Evolutionary conservation across 2,329 filamentous ascomycete genomes (phyloP).

Genomic region (Dothistroma pini): DNA sequence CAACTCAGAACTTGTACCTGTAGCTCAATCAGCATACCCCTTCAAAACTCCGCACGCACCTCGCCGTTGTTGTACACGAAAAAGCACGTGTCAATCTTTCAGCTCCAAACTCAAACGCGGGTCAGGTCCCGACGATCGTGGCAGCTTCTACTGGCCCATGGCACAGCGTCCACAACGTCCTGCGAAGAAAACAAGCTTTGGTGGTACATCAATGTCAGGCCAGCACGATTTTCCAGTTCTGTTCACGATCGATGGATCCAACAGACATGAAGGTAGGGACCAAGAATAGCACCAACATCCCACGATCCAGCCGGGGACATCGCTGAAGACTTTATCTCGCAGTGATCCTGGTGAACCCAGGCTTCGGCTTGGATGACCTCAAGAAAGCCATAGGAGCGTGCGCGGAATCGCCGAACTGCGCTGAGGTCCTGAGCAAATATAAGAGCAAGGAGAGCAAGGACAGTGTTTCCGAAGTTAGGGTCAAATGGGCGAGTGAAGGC

Average conservation of each 20-base stretch:
- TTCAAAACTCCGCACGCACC: no score
- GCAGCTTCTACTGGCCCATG: background rate
- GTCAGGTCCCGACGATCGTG: background rate
- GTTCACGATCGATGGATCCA: slow-evolving; percentile 36
- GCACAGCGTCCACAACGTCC: background rate
- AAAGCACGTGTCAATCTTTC: background rate
- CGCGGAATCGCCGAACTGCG: slow-evolving; percentile 34
- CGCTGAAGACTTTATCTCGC: slow-evolving; percentile 7
- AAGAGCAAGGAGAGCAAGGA: slow-evolving; percentile 31
- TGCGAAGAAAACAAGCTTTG: background rate
- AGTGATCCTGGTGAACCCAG: slow-evolving; percentile 30
- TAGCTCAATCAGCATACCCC: no score
- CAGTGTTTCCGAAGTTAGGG: slow-evolving; percentile 32
- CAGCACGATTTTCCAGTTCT: slow-evolving; percentile 31
- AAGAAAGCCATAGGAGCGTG: slow-evolving; percentile 5
- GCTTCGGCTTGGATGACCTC: slow-evolving; percentile 25
- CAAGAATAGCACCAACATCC: background rate
- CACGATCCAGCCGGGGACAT: background rate
- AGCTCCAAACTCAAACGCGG: background rate
- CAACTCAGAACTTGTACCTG: no score
- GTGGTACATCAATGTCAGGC: background rate
- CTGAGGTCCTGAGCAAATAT: slow-evolving; percentile 37
- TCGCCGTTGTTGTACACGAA: background rate
- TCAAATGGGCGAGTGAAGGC: slow-evolving; percentile 22
- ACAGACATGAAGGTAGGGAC: slow-evolving; percentile 34